These are phyloP conservation scores for Hypoxylon sp. DNA, from an alignment of 2,329 filamentous ascomycete genomes.

Conservation along the genomic window DNA sequence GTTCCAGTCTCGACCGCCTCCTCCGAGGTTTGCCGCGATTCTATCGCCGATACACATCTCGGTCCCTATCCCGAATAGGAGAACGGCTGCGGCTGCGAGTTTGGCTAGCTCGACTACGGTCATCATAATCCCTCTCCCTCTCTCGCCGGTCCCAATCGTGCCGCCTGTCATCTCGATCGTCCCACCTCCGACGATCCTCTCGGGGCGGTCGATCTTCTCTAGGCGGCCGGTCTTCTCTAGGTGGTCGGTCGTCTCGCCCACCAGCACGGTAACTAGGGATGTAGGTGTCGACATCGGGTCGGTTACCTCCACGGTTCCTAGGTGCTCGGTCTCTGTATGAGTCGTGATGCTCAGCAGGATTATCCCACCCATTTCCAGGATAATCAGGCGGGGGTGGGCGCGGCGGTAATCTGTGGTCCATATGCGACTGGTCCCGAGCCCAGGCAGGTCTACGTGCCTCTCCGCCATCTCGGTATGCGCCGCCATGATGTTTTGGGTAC, in stretches of 20 bases:
- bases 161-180: slow-evolving; percentile 57
- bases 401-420: slow-evolving; percentile 61
- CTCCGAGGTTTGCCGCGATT: slow-evolving; percentile 36
- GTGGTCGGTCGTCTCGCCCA: slow-evolving; percentile 54
- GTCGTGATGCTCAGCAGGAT: slow-evolving; percentile 59
- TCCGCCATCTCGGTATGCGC: slow-evolving; percentile 55
- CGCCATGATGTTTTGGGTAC: slow-evolving; percentile 58
- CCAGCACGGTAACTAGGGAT: slow-evolving; percentile 63
- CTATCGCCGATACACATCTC: slow-evolving; percentile 67
- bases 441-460: slow-evolving; percentile 67
- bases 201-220: slow-evolving; percentile 56
- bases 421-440: slow-evolving; percentile 63
- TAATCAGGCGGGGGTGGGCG: slow-evolving; percentile 65
- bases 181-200: slow-evolving; percentile 56
- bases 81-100: slow-evolving; percentile 64
- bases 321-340: slow-evolving; percentile 58
- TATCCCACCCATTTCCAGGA: slow-evolving; percentile 57
- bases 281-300: slow-evolving; percentile 64
- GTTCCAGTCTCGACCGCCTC: neutral
- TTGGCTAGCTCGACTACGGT: slow-evolving; percentile 58
- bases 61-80: slow-evolving; percentile 61
- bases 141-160: slow-evolving; percentile 59
- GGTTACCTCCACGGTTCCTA: slow-evolving; percentile 53
- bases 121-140: slow-evolving; percentile 53
- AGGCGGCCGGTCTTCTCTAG: slow-evolving; percentile 56